Evolutionary conservation across 176 grass and related monocot genomes (phyloP), one percentile per base, ranked within the genome.

Genomic region (Oryza punctata): DNA sequence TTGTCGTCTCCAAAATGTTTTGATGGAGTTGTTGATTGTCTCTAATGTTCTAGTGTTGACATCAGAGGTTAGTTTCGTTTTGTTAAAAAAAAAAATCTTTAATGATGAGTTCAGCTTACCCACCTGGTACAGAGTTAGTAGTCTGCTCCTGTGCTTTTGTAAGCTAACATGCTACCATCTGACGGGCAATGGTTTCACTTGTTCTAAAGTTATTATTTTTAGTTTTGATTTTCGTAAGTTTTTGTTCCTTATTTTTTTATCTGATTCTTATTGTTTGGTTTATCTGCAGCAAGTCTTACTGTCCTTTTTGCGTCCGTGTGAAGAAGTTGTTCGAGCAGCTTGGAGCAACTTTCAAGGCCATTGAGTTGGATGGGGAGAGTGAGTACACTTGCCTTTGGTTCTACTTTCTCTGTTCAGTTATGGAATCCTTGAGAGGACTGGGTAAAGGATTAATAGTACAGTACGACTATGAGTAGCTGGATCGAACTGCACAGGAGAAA

Each of bases 311-410:
- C 21, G 76, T 40, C 40, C 40, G 44, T 15, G 94, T 93, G 79
- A 96, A 89, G 76, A 52, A 96, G 65, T 44, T 96, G 49, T 76
- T 96, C 1, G 44, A 73, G 7, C 84, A 96, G 81, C 32, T 96
- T 1, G 94, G 88, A 19, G 76, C 91, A 71, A 83, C 26, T 26
- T 93, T 81, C 82, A 93, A 92, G 83, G 83, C 80, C 14, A 75
- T 96, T 49, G 94, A 96, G 68, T 8, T 96, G 46, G 91, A 96
- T 64, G 80, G 76, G 35, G 91, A 96, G 89, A 78, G 94, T 96
- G 65, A 87, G 94, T 91, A 45, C 2, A 32, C 7, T 64, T 75
- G n/a, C 18, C 2, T 72, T 74, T 72, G 25, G 5, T 21, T 2
- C 52, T 28, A 15, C 26, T 69, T 71, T 78, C 8, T 3, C 25